phyloP scores from a whole-genome alignment of 2,329 filamentous ascomycete species.

The Aspergillus flavus region DNA sequence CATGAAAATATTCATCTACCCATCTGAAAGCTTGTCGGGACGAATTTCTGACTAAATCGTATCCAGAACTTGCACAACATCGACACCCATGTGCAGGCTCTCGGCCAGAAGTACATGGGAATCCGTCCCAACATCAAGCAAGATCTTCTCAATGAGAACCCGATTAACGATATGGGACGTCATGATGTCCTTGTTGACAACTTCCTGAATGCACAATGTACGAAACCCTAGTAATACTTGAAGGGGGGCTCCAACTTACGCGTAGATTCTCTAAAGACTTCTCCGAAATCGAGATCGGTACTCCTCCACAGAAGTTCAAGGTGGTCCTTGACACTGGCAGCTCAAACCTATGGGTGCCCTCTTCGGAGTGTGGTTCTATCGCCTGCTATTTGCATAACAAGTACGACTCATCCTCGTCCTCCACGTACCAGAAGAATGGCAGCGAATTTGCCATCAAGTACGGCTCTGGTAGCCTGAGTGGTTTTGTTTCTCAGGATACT shows the following conservation, averaged over 20 bases:
- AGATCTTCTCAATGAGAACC: slow-evolving; percentile 77
- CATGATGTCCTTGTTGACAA: slow-evolving; percentile 91
- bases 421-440: slow-evolving; percentile 92
- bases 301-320: slow-evolving; percentile 93
- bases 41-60: slow-evolving; percentile 16
- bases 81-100: slow-evolving; percentile 75
- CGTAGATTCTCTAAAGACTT: slow-evolving; percentile 68
- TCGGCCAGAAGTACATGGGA: slow-evolving; percentile 97
- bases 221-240: slow-evolving; percentile 39
- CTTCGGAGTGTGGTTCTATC: slow-evolving; percentile 85
- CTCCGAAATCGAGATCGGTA: slow-evolving; percentile 92
- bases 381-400: slow-evolving; percentile 97
- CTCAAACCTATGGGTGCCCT: slow-evolving; percentile 99
- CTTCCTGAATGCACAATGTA: slow-evolving; percentile 99
- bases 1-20: not conserved
- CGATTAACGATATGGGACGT: slow-evolving; percentile 64
- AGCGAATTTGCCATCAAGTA: slow-evolving; percentile 90
- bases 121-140: slow-evolving; percentile 68
- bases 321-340: slow-evolving; percentile 97
- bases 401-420: slow-evolving; percentile 89
- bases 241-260: not conserved
- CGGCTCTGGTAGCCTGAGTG: slow-evolving; percentile 89
- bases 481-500: slow-evolving; percentile 88
- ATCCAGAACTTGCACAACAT: slow-evolving; percentile 74
- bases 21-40: not conserved